Conservation (phyloP, 805 yeast genomes). For the Candida nonsorbophila region DNA sequence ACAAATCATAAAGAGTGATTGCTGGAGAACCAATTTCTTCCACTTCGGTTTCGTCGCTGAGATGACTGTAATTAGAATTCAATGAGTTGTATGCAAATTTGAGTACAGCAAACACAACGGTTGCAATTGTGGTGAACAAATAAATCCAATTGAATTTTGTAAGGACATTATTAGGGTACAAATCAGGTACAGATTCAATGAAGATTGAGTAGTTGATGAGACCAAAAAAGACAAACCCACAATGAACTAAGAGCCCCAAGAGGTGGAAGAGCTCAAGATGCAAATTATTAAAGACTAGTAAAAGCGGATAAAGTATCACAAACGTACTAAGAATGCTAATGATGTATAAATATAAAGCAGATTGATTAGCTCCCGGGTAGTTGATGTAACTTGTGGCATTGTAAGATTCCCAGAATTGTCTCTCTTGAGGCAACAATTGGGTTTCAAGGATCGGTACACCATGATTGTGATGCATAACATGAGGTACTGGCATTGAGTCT, state of each 20-base stretch:
- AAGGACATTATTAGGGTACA: constrained; percentile 78
- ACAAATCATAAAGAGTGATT: constrained; percentile 20
- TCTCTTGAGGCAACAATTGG: constrained; percentile 63
- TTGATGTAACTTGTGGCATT: constrained; percentile 73
- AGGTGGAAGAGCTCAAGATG: constrained; percentile 44
- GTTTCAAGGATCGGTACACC: constrained; percentile 73
- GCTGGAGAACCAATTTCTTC: constrained; percentile 5
- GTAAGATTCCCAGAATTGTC: constrained; percentile 71
- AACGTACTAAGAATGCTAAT: constrained; percentile 38
- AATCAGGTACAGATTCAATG: constrained; percentile 49
- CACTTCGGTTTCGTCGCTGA: constrained; percentile 1
- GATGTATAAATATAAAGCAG: constrained; percentile 54
- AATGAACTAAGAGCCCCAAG: constrained; percentile 50
- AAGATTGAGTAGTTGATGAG: constrained; percentile 53
- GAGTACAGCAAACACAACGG: constrained; percentile 17
- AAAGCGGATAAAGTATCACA: constrained; percentile 60
- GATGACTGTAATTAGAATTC: constrained; percentile 1
- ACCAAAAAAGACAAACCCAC: constrained; percentile 42
- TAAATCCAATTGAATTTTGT: constrained; percentile 59
- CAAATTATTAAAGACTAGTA: constrained; percentile 59
- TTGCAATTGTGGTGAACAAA: constrained; percentile 47
- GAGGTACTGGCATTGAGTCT: constrained; percentile 26
- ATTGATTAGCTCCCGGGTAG: constrained; percentile 42
- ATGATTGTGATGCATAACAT: constrained; percentile 43
- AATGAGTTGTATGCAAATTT: constrained; percentile 7